Evolutionary conservation across 2,329 filamentous ascomycete species (phyloP), one percentile per base, ranked within the genome.

Genomic region (Trichoderma breve): DNA sequence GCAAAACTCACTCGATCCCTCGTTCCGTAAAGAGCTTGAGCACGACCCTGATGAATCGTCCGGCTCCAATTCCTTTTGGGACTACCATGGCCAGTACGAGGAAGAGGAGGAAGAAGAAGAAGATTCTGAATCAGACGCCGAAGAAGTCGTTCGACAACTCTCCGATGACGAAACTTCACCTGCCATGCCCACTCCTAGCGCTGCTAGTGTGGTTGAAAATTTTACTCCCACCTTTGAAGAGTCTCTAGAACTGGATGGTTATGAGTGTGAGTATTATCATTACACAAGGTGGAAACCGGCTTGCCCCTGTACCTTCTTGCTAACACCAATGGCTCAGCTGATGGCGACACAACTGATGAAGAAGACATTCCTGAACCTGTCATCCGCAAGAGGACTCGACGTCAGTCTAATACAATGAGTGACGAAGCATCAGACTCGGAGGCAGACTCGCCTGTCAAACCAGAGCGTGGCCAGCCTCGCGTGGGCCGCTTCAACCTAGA

Each of bases 1-100:
- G 64, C 92, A 94, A 80, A 91, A 89, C 77, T 86, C 88, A 18
- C 85, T 95, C 6, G 92, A 94, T 76, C 91, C 92, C 6, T 86
- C 87, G 66, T 90, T 95, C 77, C 91, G 92, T 74, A 88, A 89
- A 55, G 90, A 93, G 82, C 91, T 95, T 74, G 92, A 94, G 78
- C 86, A 88, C 74, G 90, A 93, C 74, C 83, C 83, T n/a, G 85
- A 88, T 65, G 87, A 89, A 73, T 87, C 86, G 0, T 89, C 86
- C 5, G 85, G 85, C 72, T 88, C 86, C 26, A 84, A 84, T 53
- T 89, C 88, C 1, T 91, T 88, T 76, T 92, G 90, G 90, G 90
- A 92, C 77, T 88, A 87, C 74, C 82, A 84, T 71, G 85, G 86
- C 72, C 84, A 86, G 28, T 83, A 85, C 64, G 80, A 77, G 26